phyloP scores from a whole-genome alignment of 176 grass and related monocot genomes.

The Canna indica region DNA sequence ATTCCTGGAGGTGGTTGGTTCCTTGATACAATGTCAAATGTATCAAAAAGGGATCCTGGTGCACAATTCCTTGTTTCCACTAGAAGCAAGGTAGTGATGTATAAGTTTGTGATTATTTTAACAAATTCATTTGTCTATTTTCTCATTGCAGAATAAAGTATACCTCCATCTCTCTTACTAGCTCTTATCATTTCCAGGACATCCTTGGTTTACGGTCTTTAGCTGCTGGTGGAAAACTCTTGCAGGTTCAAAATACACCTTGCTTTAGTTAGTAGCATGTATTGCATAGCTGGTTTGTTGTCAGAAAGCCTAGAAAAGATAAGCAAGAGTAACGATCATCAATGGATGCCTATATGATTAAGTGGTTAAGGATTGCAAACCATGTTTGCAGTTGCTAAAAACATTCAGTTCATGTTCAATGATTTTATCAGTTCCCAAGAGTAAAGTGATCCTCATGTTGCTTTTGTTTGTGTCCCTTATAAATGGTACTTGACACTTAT shows the following conservation, averaged over 20 bases:
- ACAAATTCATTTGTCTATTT: slow-evolving; percentile 8
- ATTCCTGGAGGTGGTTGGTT: slow-evolving; percentile 69
- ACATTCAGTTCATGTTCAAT: background rate
- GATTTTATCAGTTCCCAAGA: too few species aligned
- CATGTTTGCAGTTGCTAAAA: background rate
- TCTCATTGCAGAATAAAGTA: slow-evolving; percentile 10
- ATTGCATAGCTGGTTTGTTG: background rate
- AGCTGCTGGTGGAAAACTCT: slow-evolving; percentile 76
- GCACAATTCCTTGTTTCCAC: slow-evolving; percentile 82
- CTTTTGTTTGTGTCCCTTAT: background rate
- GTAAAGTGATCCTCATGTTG: background rate
- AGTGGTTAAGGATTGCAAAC: too few species aligned
- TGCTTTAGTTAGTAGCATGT: background rate
- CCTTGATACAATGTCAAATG: slow-evolving; percentile 73
- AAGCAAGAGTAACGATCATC: background rate
- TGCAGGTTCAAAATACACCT: slow-evolving; percentile 45
- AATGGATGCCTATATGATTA: too few species aligned
- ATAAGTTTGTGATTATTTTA: slow-evolving; percentile 9
- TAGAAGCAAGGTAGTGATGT: slow-evolving; percentile 53
- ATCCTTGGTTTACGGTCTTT: slow-evolving; percentile 81
- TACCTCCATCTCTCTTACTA: background rate
- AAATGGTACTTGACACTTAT: background rate
- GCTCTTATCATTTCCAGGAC: slow-evolving; percentile 41
- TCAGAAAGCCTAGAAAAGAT: background rate
- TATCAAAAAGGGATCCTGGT: slow-evolving; percentile 86